Evolutionary conservation across 2,329 filamentous ascomycete genomes (phyloP).

Genomic region (Penicillium verrucosum): DNA sequence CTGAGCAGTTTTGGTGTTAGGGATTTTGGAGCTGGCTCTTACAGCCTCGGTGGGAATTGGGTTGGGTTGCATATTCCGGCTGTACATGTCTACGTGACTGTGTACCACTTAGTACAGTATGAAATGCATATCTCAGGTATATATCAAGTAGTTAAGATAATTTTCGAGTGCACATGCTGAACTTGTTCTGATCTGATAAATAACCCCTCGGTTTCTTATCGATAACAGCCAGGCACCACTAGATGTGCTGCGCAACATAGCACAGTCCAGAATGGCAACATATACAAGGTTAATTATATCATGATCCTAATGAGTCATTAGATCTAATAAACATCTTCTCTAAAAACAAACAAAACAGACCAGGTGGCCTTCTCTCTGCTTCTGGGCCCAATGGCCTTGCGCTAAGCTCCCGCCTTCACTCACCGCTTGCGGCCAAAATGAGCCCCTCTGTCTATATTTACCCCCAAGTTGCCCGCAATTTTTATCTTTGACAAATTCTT

Average conservation of each 20-base stretch:
- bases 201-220: conserved; percentile 23
- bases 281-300: neutral
- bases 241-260: neutral
- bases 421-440: conserved; percentile 32
- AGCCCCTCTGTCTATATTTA: conserved; percentile 18
- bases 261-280: neutral
- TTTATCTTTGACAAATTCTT: conserved; percentile 9
- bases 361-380: conserved; percentile 11
- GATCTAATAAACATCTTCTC: neutral
- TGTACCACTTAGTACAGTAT: neutral
- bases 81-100: neutral
- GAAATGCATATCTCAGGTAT: neutral
- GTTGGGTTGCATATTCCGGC: neutral
- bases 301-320: neutral
- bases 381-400: conserved; percentile 8
- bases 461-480: conserved; percentile 7
- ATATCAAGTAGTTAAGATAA: neutral
- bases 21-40: neutral
- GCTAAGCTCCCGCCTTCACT: conserved; percentile 19
- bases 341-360: neutral
- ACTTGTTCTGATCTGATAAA: neutral
- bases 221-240: conserved; percentile 22
- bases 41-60: neutral
- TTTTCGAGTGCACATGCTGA: neutral
- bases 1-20: conserved; percentile 3